Percentiles rank a stretch among this genome's conserved stretches.
phyloP scores from a whole-genome alignment of 148 eudicot genomes.

The Spergularia bocconei region DNA sequence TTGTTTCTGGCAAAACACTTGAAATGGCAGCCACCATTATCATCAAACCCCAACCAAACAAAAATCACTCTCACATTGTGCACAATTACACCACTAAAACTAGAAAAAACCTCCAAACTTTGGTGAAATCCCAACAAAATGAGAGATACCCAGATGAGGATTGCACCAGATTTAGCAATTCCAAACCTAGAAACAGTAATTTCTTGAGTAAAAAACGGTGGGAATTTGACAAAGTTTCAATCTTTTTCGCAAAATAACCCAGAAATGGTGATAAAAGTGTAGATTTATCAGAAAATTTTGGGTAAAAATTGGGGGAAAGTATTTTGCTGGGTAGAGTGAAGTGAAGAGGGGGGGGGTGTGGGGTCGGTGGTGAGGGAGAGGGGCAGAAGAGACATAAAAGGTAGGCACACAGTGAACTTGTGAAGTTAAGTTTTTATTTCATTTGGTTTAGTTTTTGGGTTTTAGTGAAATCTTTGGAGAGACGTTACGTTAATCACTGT shows the following conservation, averaged over 20 bases:
- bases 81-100: not conserved
- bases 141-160: constrained; percentile 20
- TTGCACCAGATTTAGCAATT: constrained; percentile 26
- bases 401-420: constrained; percentile 17
- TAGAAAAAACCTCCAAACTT: not conserved
- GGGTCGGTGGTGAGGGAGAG: constrained; percentile 11
- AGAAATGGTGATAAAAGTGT: constrained; percentile 7
- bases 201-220: not conserved
- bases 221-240: not conserved
- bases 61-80: constrained; percentile 46
- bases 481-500: constrained; percentile 53
- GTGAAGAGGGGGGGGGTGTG: constrained; percentile 14
- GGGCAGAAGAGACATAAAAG: constrained; percentile 15
- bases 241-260: constrained; percentile 9
- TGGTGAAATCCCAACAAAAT: constrained; percentile 32
- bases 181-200: not conserved
- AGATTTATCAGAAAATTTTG: constrained; percentile 11
- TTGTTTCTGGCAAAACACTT: constrained; percentile 44
- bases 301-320: constrained; percentile 23
- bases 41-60: constrained; percentile 24
- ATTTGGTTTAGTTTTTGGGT: constrained; percentile 31
- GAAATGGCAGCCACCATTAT: constrained; percentile 82
- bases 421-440: not conserved
- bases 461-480: constrained; percentile 52
- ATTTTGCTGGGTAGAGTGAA: constrained; percentile 18